phyloP scores from a whole-genome alignment of 495 filamentous ascomycete genomes.

The Lichenothelia convexa region DNA sequence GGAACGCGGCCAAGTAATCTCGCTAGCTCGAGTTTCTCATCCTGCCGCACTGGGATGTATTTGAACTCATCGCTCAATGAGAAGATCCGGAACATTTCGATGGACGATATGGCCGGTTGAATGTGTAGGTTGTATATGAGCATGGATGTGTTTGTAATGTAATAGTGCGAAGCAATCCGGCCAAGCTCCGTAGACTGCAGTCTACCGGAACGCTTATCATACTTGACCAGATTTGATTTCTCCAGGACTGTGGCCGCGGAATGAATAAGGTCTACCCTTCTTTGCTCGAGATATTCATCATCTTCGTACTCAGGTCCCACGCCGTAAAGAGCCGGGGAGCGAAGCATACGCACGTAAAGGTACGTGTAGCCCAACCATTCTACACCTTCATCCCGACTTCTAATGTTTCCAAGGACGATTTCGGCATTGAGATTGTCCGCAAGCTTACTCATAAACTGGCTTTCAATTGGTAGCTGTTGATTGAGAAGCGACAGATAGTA shows the following conservation, averaged over 20 bases:
- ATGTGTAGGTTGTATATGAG: slow-evolving; percentile 89
- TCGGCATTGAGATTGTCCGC: slow-evolving; percentile 97
- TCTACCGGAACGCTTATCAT: slow-evolving; percentile 83
- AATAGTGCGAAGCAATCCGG: slow-evolving; percentile 92
- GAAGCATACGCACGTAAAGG: slow-evolving; percentile 92
- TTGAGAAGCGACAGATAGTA: slow-evolving; percentile 95
- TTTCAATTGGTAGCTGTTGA: slow-evolving; percentile 93
- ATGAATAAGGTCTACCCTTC: slow-evolving; percentile 88
- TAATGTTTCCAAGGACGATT: slow-evolving; percentile 86
- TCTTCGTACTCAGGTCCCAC: slow-evolving; percentile 91
- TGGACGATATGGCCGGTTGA: slow-evolving; percentile 73
- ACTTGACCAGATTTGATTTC: slow-evolving; percentile 74
- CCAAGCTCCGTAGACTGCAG: slow-evolving; percentile 87
- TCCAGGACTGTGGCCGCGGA: slow-evolving; percentile 81
- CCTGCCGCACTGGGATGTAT: slow-evolving; percentile 92
- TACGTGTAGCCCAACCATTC: slow-evolving; percentile 99
- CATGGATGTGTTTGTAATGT: slow-evolving; percentile 94
- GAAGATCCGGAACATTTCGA: slow-evolving; percentile 96
- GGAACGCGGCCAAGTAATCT: slow-evolving; percentile 82
- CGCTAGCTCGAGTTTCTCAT: slow-evolving; percentile 90
- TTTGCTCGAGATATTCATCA: slow-evolving; percentile 82
- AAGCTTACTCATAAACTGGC: slow-evolving; percentile 80
- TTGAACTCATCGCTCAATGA: slow-evolving; percentile 96
- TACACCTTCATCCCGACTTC: slow-evolving; percentile 82
- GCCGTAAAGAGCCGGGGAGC: slow-evolving; percentile 87